Percentiles rank a stretch among this genome's conserved stretches.
phyloP scores from a whole-genome alignment of 2,329 filamentous ascomycete genomes.

The Aspergillus puulaauensis region DNA sequence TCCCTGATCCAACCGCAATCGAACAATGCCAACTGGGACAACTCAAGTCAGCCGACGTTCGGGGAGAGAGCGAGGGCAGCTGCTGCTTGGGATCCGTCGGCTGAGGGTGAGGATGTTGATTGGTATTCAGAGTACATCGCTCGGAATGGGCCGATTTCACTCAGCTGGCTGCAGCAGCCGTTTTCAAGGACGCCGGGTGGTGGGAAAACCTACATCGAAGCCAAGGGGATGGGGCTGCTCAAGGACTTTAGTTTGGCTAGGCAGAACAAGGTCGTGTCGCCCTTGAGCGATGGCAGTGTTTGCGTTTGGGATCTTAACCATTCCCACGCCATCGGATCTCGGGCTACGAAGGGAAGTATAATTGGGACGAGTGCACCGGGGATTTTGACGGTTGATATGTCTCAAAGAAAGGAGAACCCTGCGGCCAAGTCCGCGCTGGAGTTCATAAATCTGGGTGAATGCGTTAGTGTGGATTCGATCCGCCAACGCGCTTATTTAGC shows the following conservation, averaged over 20 bases:
- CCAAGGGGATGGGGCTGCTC: constrained; percentile 71
- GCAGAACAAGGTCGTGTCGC: constrained; percentile 67
- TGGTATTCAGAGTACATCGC: constrained; percentile 93
- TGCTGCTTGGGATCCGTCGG: constrained; percentile 81
- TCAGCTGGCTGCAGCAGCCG: constrained; percentile 75
- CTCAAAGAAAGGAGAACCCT: constrained; percentile 53
- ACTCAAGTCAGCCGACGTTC: constrained; percentile 18
- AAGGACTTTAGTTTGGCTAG: constrained; percentile 53
- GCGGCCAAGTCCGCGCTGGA: constrained; percentile 30
- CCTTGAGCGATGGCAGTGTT: constrained; percentile 84
- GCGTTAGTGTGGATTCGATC: constrained; percentile 73
- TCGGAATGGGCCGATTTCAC: constrained; percentile 69
- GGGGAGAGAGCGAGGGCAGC: constrained; percentile 32
- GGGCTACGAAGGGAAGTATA: constrained; percentile 55
- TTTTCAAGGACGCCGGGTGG: constrained; percentile 33
- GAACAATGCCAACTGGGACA: not conserved
- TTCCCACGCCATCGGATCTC: constrained; percentile 29
- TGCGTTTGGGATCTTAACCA: constrained; percentile 75
- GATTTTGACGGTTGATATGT: constrained; percentile 67
- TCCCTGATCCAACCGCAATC: constrained; percentile 33
- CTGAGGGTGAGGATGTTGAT: constrained; percentile 67
- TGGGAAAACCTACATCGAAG: constrained; percentile 55
- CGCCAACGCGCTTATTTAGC: constrained; percentile 74
- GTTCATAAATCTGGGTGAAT: constrained; percentile 66
- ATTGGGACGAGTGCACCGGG: constrained; percentile 65